Percentiles rank a stretch among this genome's conserved stretches.
These are phyloP conservation scores for Miamiensis avidus DNA, from an alignment of 169 alveolate genomes.

Conservation along the genomic window DNA sequence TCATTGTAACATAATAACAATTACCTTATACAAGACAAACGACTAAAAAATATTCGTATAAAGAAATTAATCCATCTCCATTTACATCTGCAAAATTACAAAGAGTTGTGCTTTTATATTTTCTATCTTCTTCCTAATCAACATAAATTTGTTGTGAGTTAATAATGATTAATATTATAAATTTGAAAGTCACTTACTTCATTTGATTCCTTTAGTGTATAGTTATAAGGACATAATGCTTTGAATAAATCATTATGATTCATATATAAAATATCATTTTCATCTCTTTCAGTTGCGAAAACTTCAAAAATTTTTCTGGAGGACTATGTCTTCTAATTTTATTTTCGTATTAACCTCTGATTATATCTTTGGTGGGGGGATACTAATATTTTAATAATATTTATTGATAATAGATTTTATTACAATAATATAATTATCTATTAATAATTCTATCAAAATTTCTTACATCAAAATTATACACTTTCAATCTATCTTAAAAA, in stretches of 20 bases:
- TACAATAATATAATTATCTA: no score
- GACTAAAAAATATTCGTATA: slow-evolving; percentile 15
- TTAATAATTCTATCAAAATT: no score
- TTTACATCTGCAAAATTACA: slow-evolving; percentile 20
- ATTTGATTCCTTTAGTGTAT: neutral
- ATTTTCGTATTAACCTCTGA: slow-evolving; percentile 31
- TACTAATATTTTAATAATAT: neutral
- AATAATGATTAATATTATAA: no score
- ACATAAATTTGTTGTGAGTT: no score
- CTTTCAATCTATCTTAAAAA: no score
- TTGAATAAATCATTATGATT: slow-evolving; percentile 22
- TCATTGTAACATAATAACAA: no score
- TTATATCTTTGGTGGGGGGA: neutral
- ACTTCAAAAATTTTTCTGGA: slow-evolving; percentile 27
- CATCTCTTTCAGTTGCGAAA: slow-evolving; percentile 18
- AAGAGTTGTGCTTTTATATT: neutral
- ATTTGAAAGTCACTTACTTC: neutral
- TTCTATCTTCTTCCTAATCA: neutral
- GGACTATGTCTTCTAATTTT: slow-evolving; percentile 23
- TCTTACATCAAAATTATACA: neutral
- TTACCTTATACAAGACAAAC: slow-evolving; percentile 5
- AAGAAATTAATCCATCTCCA: slow-evolving; percentile 13
- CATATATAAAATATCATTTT: slow-evolving; percentile 3
- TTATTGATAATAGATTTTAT: no score
- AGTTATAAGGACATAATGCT: slow-evolving; percentile 8